These are phyloP conservation scores for Coriolopsis trogii DNA, from an alignment of 1,284 basidiomycete species.

Conservation along the genomic window DNA sequence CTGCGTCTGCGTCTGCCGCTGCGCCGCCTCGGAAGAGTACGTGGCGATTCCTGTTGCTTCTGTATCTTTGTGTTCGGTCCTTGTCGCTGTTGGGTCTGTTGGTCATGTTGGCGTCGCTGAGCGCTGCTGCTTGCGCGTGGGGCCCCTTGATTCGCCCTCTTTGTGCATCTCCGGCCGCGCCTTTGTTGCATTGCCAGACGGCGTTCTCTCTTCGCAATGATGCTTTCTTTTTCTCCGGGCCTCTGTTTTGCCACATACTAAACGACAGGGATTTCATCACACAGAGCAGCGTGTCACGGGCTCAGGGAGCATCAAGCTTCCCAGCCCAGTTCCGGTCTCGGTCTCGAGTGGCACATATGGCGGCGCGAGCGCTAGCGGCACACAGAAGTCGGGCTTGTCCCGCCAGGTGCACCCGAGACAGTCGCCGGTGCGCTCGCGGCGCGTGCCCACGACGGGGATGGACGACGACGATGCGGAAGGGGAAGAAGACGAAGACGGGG, in stretches of 20 bases:
- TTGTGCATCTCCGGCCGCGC: no score
- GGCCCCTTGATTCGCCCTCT: background rate
- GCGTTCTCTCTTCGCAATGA: no score
- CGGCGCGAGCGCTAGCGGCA: conserved; percentile 1
- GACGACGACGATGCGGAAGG: conserved; percentile 49
- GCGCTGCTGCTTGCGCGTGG: no score
- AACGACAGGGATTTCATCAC: no score
- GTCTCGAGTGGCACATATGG: conserved; percentile 14
- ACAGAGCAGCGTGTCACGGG: conserved; percentile 30
- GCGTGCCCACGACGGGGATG: conserved; percentile 41
- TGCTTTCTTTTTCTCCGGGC: no score
- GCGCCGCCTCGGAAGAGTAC: conserved; percentile 34
- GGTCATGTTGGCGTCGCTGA: no score
- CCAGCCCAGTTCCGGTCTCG: conserved; percentile 41
- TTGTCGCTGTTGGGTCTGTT: no score
- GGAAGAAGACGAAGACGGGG: conserved; percentile 49
- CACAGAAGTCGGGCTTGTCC: conserved; percentile 31
- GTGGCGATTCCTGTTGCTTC: conserved; percentile 15
- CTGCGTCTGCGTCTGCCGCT: conserved; percentile 22
- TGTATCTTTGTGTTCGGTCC: background rate
- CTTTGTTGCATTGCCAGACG: no score
- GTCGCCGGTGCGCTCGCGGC: conserved; percentile 36
- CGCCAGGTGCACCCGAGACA: conserved; percentile 34
- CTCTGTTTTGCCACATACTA: no score
- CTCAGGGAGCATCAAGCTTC: conserved; percentile 37